Percentiles rank a stretch among this genome's conserved stretches.
phyloP scores from a whole-genome alignment of 2,329 filamentous ascomycete species.

The Dryadomyces quercus-mongolicae region DNA sequence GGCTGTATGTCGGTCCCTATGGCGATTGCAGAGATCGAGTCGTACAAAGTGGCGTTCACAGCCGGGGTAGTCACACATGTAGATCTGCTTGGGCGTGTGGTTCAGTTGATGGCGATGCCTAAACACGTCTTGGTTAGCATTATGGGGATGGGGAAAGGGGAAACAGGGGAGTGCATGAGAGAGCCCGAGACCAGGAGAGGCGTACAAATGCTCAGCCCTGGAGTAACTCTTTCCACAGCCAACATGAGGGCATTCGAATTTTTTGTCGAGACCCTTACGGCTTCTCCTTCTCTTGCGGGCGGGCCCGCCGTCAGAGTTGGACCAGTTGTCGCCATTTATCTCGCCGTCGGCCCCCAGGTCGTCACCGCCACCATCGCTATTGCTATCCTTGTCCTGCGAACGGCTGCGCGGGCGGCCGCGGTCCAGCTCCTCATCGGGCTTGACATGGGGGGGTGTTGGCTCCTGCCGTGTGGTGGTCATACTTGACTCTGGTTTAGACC shows the following conservation, averaged over 20 bases:
- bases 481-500: conserved; percentile 20
- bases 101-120: conserved; percentile 88
- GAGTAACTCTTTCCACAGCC: conserved; percentile 95
- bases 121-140: conserved; percentile 1
- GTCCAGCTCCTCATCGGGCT: conserved; percentile 25
- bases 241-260: conserved; percentile 72
- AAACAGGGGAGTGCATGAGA: conserved; percentile 14
- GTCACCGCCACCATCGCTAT: conserved; percentile 26
- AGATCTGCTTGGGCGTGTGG: conserved; percentile 91
- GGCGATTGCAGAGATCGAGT: conserved; percentile 80
- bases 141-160: neutral
- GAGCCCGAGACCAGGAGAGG: conserved; percentile 14
- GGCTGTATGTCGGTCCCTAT: conserved; percentile 69
- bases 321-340: conserved; percentile 32
- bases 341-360: conserved; percentile 24
- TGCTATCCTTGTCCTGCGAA: conserved; percentile 28
- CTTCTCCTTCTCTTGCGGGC: conserved; percentile 54
- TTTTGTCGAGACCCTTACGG: conserved; percentile 68
- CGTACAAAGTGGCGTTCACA: conserved; percentile 87
- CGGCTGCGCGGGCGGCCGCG: conserved; percentile 29
- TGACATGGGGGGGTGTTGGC: conserved; percentile 27
- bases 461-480: conserved; percentile 30
- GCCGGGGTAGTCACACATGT: conserved; percentile 82
- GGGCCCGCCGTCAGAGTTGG: conserved; percentile 37
- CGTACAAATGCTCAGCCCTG: conserved; percentile 84